Evolutionary conservation across 148 eudicot genomes (phyloP).

Genomic region (Vaccinium macrocarpon): DNA sequence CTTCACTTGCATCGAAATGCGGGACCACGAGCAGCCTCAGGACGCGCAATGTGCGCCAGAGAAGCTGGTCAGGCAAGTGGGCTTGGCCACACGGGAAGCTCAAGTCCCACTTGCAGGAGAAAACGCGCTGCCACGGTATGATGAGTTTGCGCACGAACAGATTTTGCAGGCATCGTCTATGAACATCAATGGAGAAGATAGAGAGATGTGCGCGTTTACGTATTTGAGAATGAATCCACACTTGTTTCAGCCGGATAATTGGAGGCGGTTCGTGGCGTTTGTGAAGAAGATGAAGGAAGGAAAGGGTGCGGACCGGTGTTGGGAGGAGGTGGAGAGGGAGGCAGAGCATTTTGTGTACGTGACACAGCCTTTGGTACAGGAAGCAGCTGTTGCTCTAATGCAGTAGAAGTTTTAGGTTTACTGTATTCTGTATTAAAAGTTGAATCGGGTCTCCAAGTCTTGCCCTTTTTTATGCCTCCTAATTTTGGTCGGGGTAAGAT

Average conservation of each 20-base stretch:
- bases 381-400: constrained; percentile 78
- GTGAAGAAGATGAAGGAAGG: constrained; percentile 98
- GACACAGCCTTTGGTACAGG: constrained; percentile 72
- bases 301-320: constrained; percentile 43
- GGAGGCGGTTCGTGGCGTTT: constrained; percentile 78
- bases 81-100: constrained; percentile 64
- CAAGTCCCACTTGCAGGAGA: constrained; percentile 81
- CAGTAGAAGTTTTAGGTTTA: constrained; percentile 25
- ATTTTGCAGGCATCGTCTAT: constrained; percentile 53
- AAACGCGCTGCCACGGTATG: constrained; percentile 85
- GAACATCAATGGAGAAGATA: constrained; percentile 45
- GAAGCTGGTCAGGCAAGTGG: constrained; percentile 82
- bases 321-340: constrained; percentile 85
- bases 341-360: constrained; percentile 83
- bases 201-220: constrained; percentile 85
- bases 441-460: background rate
- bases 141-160: constrained; percentile 78
- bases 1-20: constrained; percentile 97
- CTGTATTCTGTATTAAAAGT: background rate
- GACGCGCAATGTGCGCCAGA: constrained; percentile 88
- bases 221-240: constrained; percentile 90
- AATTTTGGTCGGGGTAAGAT: background rate
- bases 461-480: background rate
- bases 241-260: constrained; percentile 74
- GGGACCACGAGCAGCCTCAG: constrained; percentile 95